Evolutionary conservation across 768 basidiomycete genomes (phyloP), one percentile per base, ranked within the genome.

Genomic region (Candolleomyces aberdarensis): DNA sequence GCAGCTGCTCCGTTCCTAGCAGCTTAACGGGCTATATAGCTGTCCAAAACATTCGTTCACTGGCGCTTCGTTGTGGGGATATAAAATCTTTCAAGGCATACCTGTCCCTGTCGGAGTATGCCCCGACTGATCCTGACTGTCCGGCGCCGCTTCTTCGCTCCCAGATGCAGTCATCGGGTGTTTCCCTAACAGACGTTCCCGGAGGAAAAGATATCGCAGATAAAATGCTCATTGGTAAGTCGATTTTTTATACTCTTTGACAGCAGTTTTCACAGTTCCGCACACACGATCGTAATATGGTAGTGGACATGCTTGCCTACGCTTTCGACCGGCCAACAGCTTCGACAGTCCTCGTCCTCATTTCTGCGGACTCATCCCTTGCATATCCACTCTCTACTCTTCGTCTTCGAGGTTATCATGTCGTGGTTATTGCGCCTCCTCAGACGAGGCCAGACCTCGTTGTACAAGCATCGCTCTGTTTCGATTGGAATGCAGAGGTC

Each of bases 351-450:
- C 71, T 88, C 64, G 70, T 88, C 46, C 73, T 91, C 40, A 84
- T 89, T 64, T 80, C 87, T 0, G 85, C 83, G 14, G 87, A 90
- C 69, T 78, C 84, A 40, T 86, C 88, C 67, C 82, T 88, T 62
- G 80, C 82, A 1, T 89, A 87, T 66, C 81, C 83, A n/a, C 68
- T 87, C 44, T 83, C 87, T 1, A 74, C 76, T 43, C 72, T 89
- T 40, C 80, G 83, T 29, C 76, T 83, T 58, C 79, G 85, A 62
- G 72, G 73, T 46, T 85, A 83, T 67, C 71, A 74, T n/a, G 78
- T 87, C 32, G 72, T 87, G 51, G 64, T 88, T 26, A 71, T 88
- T 39, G 76, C 76, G 17, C 78, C 75, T 20, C 70, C 73, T 8
- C 70, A 69, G 4, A 67, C 74, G 1, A 78, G 83, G 41, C 67